Evolutionary conservation across 164 flowering plant species (phyloP), one percentile per base, ranked within the genome.

Genomic region (Vitis rotundifolia): DNA sequence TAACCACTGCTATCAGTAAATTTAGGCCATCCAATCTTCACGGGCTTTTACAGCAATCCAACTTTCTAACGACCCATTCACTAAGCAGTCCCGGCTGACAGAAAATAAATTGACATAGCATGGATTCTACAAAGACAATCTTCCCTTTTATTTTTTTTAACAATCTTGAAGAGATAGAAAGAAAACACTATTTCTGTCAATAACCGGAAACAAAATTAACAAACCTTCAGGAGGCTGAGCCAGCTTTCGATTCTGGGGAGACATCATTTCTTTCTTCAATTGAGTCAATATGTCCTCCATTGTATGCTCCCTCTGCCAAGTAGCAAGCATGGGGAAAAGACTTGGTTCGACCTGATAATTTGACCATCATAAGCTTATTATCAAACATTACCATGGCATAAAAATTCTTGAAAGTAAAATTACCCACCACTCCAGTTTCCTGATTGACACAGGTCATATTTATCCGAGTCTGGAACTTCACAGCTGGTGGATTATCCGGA

Each of bases 361-460:
- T 28, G 16, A 13, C 26, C 54, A 47, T 5, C 19, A 59, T 71
- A 51, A 77, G 71, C 55, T 26, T 50, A 22, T 59, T 63, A 64
- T 8, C 53, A 18, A 49, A 11, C 54, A 63, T 37, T 37, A 44
- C 31, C 53, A 13, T 0, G 2, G 15, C 0, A 54, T 19, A 66
- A 26, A 3, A 19, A 10, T 37, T 28, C 0, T 28, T 6, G 10
- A 29, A 11, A 59, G 28, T 10, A 69, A 28, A 13, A 73, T 50
- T 62, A 75, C 89, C 28, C 76, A 88, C 97, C 91, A 87, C 61
- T 75, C 97, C 97, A 66, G 84, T 86, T 71, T 92, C 97, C 37
- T 77, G 92, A 72, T 86, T 87, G 71, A 92, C 92, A 65, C 94
- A 90, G 44, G 83, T 83, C 97, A 92, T 90, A 76, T 90, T 92